Evolutionary conservation across 441 rosid genomes (phyloP), one percentile per base, ranked within the genome.

Genomic region (Arabidopsis lyrata): DNA sequence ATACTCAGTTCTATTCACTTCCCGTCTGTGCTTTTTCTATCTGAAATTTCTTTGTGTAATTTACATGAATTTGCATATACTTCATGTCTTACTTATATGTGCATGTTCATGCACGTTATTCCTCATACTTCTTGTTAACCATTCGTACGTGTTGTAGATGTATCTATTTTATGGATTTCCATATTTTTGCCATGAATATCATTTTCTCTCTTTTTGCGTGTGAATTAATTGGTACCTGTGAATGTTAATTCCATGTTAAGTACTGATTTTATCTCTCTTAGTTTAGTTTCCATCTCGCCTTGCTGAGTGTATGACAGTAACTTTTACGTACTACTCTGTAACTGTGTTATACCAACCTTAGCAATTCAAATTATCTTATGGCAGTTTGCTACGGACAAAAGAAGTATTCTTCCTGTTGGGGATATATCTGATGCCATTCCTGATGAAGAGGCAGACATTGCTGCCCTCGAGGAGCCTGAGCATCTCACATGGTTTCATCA

Each of bases 401-500:
- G 99, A 83, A 95, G 98, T 85, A 95, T 95, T 73, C 93, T 95
- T 78, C 84, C 90, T 45, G 96, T 84, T 2, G 99, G 98, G 54
- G 99, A 92, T 81, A 95, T 95, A 58, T 83, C 97, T 0, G 89
- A 87, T 70, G 68, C 79, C 67, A 89, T 92, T 70, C 81, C 91
- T 32, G 96, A 95, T 79, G 91, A 89, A 70, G 96, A 86, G 75
- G 96, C 97, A 5, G 97, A 91, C 75, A 42, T 95, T 78, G 96
- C 98, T 53, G 93, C 92, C 80, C 96, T 95, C 24, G 99, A 95
- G 81, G 99, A 95, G 83, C 99, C 98, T n/a, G 99, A 95, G 83
- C 99, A 95, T 83, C 95, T 95, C 56, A 95, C 99, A 5, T 95
- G 99, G 99, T 95, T 86, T 81, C 99, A 95, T 81, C 99, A 95